Evolutionary conservation across 1,139 yeast genomes (phyloP).

Genomic region (Nakaseomyces kungkrabaensis): DNA sequence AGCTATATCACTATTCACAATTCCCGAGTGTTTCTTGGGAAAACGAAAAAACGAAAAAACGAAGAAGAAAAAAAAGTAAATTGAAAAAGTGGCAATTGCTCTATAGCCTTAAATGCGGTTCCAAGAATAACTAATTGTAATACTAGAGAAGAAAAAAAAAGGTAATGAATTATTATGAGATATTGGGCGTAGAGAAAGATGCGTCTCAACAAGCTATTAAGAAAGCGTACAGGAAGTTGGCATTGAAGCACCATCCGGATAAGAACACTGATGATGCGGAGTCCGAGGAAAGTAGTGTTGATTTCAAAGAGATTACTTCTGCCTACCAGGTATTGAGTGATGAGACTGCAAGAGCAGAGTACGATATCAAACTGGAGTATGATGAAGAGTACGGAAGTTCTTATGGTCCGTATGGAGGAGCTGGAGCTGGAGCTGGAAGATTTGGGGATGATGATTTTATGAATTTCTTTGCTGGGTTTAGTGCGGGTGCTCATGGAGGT

Average conservation of each 20-base stretch:
- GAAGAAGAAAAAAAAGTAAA: too few species aligned
- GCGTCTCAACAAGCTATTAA: constrained; percentile 62
- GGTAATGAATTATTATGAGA: constrained; percentile 37
- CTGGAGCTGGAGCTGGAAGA: constrained; percentile 7
- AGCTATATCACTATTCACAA: too few species aligned
- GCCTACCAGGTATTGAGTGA: constrained; percentile 72
- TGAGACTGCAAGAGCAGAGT: constrained; percentile 45
- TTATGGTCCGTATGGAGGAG: constrained; percentile 35
- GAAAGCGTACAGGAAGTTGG: constrained; percentile 66
- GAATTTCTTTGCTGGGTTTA: constrained; percentile 26
- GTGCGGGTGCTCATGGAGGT: constrained; percentile 38
- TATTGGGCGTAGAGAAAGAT: constrained; percentile 53
- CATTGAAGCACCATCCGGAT: constrained; percentile 72
- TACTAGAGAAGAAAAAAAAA: not conserved
- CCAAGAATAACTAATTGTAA: too few species aligned
- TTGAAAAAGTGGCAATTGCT: too few species aligned
- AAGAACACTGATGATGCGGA: constrained; percentile 50
- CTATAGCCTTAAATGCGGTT: too few species aligned
- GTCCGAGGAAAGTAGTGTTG: constrained; percentile 54
- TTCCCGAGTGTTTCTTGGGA: too few species aligned
- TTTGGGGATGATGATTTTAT: constrained; percentile 19
- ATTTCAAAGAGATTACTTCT: constrained; percentile 64
- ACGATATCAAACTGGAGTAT: constrained; percentile 34
- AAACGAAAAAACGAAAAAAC: too few species aligned
- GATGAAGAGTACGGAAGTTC: not conserved